These are phyloP conservation scores for Globisporangium camurandrum DNA, from an alignment of 352 stramenopile species.

Conservation along the genomic window DNA sequence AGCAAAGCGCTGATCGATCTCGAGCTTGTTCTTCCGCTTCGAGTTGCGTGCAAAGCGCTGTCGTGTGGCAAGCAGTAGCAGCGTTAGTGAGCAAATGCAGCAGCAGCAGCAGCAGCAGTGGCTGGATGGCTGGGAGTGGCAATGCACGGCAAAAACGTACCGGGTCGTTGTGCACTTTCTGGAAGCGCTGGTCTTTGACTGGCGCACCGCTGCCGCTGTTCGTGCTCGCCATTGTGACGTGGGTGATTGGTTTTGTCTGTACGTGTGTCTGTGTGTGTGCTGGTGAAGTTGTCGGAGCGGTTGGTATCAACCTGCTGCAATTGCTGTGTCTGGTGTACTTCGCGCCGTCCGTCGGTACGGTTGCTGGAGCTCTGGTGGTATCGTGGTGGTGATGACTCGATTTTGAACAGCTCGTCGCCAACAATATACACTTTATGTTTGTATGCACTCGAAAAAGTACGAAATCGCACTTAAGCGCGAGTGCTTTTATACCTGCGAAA, in stretches of 20 bases:
- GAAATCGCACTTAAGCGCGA: too few relatives aligned
- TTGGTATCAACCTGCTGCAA: neutral
- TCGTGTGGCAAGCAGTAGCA: too few relatives aligned
- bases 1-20: constrained; percentile 76
- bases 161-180: constrained; percentile 83
- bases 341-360: too few relatives aligned
- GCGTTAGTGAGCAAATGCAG: too few relatives aligned
- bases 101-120: too few relatives aligned
- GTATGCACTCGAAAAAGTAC: too few relatives aligned
- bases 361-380: too few relatives aligned
- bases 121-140: too few relatives aligned
- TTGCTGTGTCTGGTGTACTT: neutral
- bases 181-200: constrained; percentile 71
- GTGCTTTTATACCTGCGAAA: too few relatives aligned
- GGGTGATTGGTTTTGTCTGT: constrained; percentile 1
- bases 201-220: constrained; percentile 14
- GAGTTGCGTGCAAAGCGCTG: constrained; percentile 70
- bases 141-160: constrained; percentile 31
- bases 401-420: too few relatives aligned
- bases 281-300: neutral
- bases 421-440: too few relatives aligned
- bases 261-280: neutral
- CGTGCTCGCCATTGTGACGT: constrained; percentile 32
- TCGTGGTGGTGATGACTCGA: too few relatives aligned
- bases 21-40: constrained; percentile 76